Base-by-base conservation (phyloP, 805 yeast genomes). In the Lipomyces yamadae region DNA sequence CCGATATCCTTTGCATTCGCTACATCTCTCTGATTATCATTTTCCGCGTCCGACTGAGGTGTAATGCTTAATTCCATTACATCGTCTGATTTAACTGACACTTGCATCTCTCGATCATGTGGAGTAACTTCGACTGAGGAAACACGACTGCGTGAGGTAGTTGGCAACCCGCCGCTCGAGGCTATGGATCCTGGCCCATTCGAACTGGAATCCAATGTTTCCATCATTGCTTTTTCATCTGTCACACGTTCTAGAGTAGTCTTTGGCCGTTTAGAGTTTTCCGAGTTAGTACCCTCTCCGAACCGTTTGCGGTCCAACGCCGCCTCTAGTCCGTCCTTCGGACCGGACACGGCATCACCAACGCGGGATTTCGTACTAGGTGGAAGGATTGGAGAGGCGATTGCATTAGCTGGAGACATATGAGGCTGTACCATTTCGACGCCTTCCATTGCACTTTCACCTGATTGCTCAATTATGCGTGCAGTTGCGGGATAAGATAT, bases 191-290 rank as follows among this genome's bases (percentile, higher is more conserved):
- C 48, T 15, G 48, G 24, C 8, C 10, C 8, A 8, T 24, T 24
- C 24, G 55, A n/a, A 15, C 29, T 32, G n/a, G 42, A 1, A n/a
- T 34, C 56, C n/a, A 39, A 48, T 5, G 10, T 15, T 8, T 32
- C 50, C 4, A 24, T 10, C 2, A 18, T 58, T 52, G 32, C 58
- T 15, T 29, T 33, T 13, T 52, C 67, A 5, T 54, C 66, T 33
- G 42, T 33, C 29, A 10, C 50, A 11, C 24, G n/a, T 42, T n/a
- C 53, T 11, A 35, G 55, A 60, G 55, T 24, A 24, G 24, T 34
- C 42, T 56, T 60, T n/a, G 52, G 61, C 15, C 67, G 48, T 15
- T 64, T 64, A 1, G 60, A 15, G 6, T 55, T 35, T 3, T 30
- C 37, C 13, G 8, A 45, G 8, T 8, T 8, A 35, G n/a, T 29